phyloP scores from a whole-genome alignment of 495 filamentous ascomycete species.

The Xeromyces bisporus region DNA sequence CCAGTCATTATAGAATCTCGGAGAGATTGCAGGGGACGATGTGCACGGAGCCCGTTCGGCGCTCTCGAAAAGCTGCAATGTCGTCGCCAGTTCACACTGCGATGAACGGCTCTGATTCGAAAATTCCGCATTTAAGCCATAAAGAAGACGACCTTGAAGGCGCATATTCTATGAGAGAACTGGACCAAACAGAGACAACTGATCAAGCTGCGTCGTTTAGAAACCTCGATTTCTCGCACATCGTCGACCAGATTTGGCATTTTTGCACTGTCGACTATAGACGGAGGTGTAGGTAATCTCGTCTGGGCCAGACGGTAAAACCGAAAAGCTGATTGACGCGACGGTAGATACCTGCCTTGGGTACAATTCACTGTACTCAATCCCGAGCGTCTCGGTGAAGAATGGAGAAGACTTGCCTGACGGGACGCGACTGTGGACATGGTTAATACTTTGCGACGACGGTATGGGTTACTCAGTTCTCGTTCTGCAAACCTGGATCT shows the following conservation, averaged over 20 bases:
- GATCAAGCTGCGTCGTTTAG: constrained; percentile 13
- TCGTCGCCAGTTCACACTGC: constrained; percentile 2
- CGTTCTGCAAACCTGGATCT: neutral
- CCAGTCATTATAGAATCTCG: constrained; percentile 47
- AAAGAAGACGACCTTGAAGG: constrained; percentile 20
- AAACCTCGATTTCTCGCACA: constrained; percentile 24
- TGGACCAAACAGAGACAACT: constrained; percentile 9
- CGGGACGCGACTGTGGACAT: constrained; percentile 54
- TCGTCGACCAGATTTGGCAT: constrained; percentile 48
- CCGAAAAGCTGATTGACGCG: constrained; percentile 1
- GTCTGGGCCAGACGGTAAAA: neutral
- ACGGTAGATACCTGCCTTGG: constrained; percentile 57
- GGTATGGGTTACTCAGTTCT: constrained; percentile 24
- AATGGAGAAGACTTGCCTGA: constrained; percentile 37
- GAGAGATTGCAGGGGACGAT: constrained; percentile 49
- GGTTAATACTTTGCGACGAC: constrained; percentile 70
- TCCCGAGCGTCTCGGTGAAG: constrained; percentile 17
- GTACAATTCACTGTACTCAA: constrained; percentile 60
- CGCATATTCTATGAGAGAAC: constrained; percentile 12
- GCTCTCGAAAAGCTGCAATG: constrained; percentile 5
- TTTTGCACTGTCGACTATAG: constrained; percentile 46
- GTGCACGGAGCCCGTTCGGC: constrained; percentile 34
- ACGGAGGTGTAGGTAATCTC: constrained; percentile 26
- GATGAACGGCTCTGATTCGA: constrained; percentile 4
- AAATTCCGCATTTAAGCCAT: constrained; percentile 3